A percentile compares a stretch with the other conserved stretches of the same genome.
These are phyloP conservation scores for Colletotrichum sp. DNA, from an alignment of 2,329 filamentous ascomycete species.

Conservation along the genomic window DNA sequence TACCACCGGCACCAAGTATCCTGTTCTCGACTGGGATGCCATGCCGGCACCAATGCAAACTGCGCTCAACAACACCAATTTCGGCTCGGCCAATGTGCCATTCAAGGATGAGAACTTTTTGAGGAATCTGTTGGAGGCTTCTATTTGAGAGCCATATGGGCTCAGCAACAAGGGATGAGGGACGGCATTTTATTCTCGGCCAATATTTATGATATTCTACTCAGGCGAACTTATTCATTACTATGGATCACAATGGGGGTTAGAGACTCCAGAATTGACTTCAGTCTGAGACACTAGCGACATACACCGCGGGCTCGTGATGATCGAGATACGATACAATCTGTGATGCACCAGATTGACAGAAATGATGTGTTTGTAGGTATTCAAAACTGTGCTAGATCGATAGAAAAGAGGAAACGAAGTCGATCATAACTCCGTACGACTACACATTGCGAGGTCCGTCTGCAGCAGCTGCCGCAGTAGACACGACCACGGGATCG, in stretches of 20 bases:
- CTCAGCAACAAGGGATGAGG: neutral
- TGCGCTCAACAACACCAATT: constrained; percentile 42
- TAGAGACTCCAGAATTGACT: neutral
- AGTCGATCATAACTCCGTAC: fast-evolving
- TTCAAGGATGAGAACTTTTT: constrained; percentile 38
- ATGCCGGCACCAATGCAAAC: constrained; percentile 36
- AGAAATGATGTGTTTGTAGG: neutral
- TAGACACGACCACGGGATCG: neutral
- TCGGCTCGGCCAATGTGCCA: constrained; percentile 45
- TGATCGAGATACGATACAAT: fast-evolving
- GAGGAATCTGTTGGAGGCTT: neutral
- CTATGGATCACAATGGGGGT: neutral
- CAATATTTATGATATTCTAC: neutral
- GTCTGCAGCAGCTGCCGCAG: neutral
- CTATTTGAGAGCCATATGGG: neutral
- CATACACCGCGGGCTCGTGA: fast-evolving
- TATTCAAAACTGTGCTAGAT: fast-evolving
- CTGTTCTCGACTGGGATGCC: constrained; percentile 49
- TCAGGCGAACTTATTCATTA: neutral
- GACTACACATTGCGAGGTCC: neutral
- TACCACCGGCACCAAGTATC: constrained; percentile 40
- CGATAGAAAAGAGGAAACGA: fast-evolving
- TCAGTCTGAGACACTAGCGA: neutral
- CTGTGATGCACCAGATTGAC: fast-evolving
- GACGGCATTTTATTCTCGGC: neutral